Base-by-base conservation (phyloP, 257 asterid genomes). In the Nemophila menziesii region DNA sequence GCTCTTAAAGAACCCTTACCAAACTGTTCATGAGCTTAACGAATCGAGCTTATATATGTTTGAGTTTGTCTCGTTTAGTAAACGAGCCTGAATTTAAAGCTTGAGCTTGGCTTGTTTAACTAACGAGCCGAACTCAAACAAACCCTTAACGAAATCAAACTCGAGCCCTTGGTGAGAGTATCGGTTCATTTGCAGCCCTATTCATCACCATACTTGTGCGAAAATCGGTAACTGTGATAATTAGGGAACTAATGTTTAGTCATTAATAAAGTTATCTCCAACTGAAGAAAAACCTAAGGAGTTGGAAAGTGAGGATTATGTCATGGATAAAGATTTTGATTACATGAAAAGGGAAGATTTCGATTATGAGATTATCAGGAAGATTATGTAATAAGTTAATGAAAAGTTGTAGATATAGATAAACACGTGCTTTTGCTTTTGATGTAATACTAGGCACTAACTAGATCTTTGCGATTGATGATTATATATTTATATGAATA, bases 281-380 rank as follows among this genome's bases (percentile, higher is more conserved):
- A 29, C 56, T 62, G 22, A 19, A 54, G 12, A 29, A 29, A 29
- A 29, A 29, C 56, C 44, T 38, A 2, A 46, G 67, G 56, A 45
- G 67, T 60, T 57, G 73, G 62, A 69, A 69, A 69, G 68, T 58
- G 65, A 44, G 57, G 67, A 61, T 61, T n/a, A 57, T 58, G 39
- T 16, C 14, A 44, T 24, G 48, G 48, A 18, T 33, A 39, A 46
- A n/a, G n/a, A n/a, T n/a, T n/a, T n/a, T n/a, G n/a, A n/a, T n/a
- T n/a, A n/a, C n/a, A n/a, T n/a, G n/a, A 19, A 16, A 24, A 36
- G 34, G 33, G 17, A 48, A 49, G 37, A 38, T 22, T 58, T 53
- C 48, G 45, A 49, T 46, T 51, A 29, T 16, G 13, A 48, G 54
- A 56, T 62, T 48, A 48, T 44, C 39, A 39, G 55, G 20, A 39